phyloP scores from a whole-genome alignment of 768 basidiomycete genomes.

The Podaxis sp. region DNA sequence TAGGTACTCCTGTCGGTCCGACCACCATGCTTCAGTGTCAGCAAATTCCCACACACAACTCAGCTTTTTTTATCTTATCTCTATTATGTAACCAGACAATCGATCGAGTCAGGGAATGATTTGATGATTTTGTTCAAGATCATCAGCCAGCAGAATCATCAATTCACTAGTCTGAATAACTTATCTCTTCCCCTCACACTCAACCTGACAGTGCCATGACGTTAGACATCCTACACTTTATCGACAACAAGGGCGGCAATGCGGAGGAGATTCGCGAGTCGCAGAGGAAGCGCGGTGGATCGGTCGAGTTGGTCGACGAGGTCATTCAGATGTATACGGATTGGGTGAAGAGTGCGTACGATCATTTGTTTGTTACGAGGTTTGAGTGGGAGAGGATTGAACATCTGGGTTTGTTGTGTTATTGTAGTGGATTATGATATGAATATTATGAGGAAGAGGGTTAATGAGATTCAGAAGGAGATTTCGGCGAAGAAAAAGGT shows the following conservation, averaged over 20 bases:
- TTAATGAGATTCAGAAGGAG: constrained; percentile 92
- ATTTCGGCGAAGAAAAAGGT: constrained; percentile 95
- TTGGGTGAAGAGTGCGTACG: constrained; percentile 86
- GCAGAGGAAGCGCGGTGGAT: constrained; percentile 86
- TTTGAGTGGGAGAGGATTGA: not conserved
- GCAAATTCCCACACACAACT: not conserved
- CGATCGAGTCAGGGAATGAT: constrained; percentile 11
- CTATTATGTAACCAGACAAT: not conserved
- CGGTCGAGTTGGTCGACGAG: constrained; percentile 92
- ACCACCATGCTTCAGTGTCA: too few relatives aligned
- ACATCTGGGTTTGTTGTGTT: constrained; percentile 6
- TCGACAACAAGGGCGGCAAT: constrained; percentile 90
- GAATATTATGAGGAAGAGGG: constrained; percentile 73
- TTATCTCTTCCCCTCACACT: not conserved
- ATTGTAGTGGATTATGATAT: constrained; percentile 84
- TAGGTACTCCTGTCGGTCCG: not conserved
- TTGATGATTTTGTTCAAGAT: not conserved
- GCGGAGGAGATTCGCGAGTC: constrained; percentile 88
- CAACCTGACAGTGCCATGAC: constrained; percentile 53
- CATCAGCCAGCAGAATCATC: not conserved
- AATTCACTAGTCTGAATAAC: not conserved
- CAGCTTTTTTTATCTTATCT: not conserved
- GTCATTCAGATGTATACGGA: constrained; percentile 88
- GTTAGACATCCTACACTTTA: constrained; percentile 76
- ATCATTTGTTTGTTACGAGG: constrained; percentile 19